A percentile compares a stretch with the other conserved stretches of the same genome.
Evolutionary conservation across 1,284 basidiomycete genomes (phyloP).

Genomic region (Cerrena zonata): DNA sequence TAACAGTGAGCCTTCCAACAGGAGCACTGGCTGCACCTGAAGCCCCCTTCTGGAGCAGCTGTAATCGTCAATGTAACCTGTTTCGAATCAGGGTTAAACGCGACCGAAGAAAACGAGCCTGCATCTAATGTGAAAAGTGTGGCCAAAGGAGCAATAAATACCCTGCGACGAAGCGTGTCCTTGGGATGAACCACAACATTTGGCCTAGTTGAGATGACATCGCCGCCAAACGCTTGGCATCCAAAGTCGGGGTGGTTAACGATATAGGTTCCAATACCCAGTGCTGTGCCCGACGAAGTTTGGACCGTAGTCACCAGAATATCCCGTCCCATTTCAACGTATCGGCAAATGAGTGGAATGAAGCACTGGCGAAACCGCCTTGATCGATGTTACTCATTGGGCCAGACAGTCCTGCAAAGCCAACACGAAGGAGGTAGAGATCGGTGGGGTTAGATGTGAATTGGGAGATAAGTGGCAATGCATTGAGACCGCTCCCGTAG

Average conservation of each 20-base stretch:
- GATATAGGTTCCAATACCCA: slow-evolving; percentile 50
- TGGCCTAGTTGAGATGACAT: slow-evolving; percentile 36
- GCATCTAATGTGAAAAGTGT: slow-evolving; percentile 45
- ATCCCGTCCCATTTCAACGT: slow-evolving; percentile 55
- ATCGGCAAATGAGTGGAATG: slow-evolving; percentile 54
- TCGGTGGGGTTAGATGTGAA: slow-evolving; percentile 46
- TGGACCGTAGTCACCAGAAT: slow-evolving; percentile 57
- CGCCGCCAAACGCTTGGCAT: slow-evolving; percentile 59
- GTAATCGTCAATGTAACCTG: slow-evolving; percentile 39
- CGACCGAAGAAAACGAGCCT: slow-evolving; percentile 48
- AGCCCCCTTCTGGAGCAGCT: slow-evolving; percentile 34
- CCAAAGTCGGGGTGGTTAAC: slow-evolving; percentile 53
- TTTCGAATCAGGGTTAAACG: slow-evolving; percentile 34
- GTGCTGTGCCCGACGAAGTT: slow-evolving; percentile 53
- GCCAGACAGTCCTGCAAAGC: slow-evolving; percentile 48
- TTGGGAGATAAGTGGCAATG: slow-evolving; percentile 46
- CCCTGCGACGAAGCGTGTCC: slow-evolving; percentile 45
- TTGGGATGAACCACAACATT: slow-evolving; percentile 40
- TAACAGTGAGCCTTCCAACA: slow-evolving; percentile 41
- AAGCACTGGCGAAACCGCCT: slow-evolving; percentile 51
- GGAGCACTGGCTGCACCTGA: slow-evolving; percentile 41
- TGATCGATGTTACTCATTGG: slow-evolving; percentile 52
- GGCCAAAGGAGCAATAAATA: slow-evolving; percentile 49
- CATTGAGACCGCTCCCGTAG: slow-evolving; percentile 55
- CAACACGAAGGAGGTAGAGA: slow-evolving; percentile 48